phyloP scores from a whole-genome alignment of 1,284 basidiomycete genomes.

The Fomes fomentarius region DNA sequence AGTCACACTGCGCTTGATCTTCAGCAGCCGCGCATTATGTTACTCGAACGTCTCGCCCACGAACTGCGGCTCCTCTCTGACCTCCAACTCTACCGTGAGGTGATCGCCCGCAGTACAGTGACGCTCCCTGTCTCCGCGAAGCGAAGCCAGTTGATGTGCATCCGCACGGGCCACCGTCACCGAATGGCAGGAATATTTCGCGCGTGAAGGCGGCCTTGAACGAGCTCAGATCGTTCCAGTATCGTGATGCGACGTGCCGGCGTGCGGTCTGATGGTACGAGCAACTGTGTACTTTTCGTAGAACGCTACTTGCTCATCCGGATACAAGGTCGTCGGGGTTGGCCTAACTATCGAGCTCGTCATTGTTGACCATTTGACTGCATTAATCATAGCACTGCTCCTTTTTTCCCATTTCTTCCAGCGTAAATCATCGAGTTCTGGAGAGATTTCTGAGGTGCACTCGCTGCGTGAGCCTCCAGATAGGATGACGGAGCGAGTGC shows the following conservation, averaged over 20 bases:
- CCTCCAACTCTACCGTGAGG: slow-evolving; percentile 27
- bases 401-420: slow-evolving; percentile 42
- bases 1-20: slow-evolving; percentile 20
- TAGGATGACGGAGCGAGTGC: background rate
- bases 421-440: slow-evolving; percentile 57
- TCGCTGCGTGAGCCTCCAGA: no score
- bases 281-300: slow-evolving; percentile 42
- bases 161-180: slow-evolving; percentile 36
- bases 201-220: slow-evolving; percentile 43
- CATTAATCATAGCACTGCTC: slow-evolving; percentile 56
- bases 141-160: slow-evolving; percentile 45
- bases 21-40: slow-evolving; percentile 31
- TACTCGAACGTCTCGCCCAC: slow-evolving; percentile 34
- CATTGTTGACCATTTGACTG: slow-evolving; percentile 54
- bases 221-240: slow-evolving; percentile 42
- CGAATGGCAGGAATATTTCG: slow-evolving; percentile 46
- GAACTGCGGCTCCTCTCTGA: slow-evolving; percentile 36
- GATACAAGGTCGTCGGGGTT: slow-evolving; percentile 53
- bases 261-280: slow-evolving; percentile 3
- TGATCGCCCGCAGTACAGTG: slow-evolving; percentile 24
- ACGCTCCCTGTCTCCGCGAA: slow-evolving; percentile 35
- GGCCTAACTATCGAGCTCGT: slow-evolving; percentile 33
- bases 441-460: no score
- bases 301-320: slow-evolving; percentile 62
- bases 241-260: slow-evolving; percentile 36